Evolutionary conservation across 495 filamentous ascomycete genomes (phyloP).

Genomic region (Neurospora sp.): DNA sequence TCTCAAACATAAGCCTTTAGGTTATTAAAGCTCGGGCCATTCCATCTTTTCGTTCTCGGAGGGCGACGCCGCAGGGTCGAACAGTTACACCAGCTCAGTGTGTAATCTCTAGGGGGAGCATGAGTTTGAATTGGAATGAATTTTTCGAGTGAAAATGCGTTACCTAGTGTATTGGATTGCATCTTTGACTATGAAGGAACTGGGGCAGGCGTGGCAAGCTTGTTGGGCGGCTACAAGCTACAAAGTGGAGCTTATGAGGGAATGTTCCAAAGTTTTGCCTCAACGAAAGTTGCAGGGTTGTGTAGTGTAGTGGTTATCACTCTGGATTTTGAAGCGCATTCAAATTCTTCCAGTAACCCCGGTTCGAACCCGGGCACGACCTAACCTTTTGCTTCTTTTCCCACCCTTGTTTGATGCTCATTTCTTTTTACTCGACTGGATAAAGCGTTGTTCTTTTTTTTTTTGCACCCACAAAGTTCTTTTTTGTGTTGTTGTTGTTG

Average conservation of each 20-base stretch:
- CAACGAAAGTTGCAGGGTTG: neutral
- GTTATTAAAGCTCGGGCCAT: neutral
- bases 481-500: neutral
- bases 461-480: neutral
- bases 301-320: neutral
- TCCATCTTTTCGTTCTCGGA: neutral
- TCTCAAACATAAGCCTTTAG: neutral
- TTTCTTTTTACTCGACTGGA: no score
- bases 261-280: neutral
- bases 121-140: neutral
- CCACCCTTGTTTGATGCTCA: fast-evolving
- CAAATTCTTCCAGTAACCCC: neutral
- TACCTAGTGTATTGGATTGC: neutral
- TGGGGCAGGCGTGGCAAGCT: no score
- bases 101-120: neutral
- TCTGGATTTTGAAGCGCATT: neutral
- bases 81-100: neutral
- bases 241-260: neutral
- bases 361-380: neutral
- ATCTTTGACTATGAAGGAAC: neutral
- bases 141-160: neutral
- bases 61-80: neutral
- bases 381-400: neutral
- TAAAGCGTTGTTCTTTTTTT: neutral
- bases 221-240: neutral